Evolutionary conservation across 164 flowering plant genomes (phyloP).

Genomic region (Malania oleifera): DNA sequence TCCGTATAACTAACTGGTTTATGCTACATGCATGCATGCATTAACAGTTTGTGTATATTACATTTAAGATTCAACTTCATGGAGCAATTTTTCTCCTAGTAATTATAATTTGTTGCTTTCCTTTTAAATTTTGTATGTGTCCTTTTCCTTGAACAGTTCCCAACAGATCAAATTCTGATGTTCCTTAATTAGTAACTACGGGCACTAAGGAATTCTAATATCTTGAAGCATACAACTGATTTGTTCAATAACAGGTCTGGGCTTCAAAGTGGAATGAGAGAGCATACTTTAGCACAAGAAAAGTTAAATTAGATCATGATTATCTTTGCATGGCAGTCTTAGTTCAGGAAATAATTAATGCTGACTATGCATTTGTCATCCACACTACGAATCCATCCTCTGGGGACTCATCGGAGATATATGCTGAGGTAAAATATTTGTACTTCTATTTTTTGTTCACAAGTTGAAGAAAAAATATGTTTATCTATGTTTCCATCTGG

Average conservation of each 20-base stretch:
- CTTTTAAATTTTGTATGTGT: no score
- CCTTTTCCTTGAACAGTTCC: no score
- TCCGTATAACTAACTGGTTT: no score
- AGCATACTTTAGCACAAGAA: conserved; percentile 92
- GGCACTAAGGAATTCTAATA: neutral
- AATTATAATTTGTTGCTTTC: no score
- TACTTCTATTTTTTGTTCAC: neutral
- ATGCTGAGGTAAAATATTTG: conserved; percentile 67
- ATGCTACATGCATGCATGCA: no score
- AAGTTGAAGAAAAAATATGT: neutral
- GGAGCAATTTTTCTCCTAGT: no score
- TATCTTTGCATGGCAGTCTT: conserved; percentile 97
- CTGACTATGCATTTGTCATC: conserved; percentile 97
- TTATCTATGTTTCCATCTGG: neutral
- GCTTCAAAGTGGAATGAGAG: conserved; percentile 99
- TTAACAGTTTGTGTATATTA: no score
- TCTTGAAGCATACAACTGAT: neutral
- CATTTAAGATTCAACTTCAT: no score
- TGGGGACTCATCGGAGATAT: conserved; percentile 90
- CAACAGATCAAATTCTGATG: no score
- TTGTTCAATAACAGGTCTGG: conserved; percentile 65
- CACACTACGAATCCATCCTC: conserved; percentile 97
- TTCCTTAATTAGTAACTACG: no score
- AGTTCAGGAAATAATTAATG: conserved; percentile 91
- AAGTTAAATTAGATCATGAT: conserved; percentile 84